phyloP scores from a whole-genome alignment of 495 filamentous ascomycete species.

The Penicillium atrosanguineum region DNA sequence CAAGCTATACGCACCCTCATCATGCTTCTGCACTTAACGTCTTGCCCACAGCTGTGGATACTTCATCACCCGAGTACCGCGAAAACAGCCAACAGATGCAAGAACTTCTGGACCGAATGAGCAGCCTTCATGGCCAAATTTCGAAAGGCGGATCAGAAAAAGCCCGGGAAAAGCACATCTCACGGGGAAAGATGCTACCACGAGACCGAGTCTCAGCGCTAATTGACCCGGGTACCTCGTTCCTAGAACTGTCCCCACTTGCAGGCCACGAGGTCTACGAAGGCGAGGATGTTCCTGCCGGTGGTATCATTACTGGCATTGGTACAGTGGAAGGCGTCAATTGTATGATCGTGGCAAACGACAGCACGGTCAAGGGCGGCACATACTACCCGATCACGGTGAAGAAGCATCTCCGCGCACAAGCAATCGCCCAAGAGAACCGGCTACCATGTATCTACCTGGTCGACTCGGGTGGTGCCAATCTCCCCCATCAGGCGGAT shows the following conservation, averaged over 20 bases:
- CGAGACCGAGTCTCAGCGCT: slow-evolving; percentile 85
- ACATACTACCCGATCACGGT: slow-evolving; percentile 98
- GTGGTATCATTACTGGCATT: slow-evolving; percentile 90
- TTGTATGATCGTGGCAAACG: slow-evolving; percentile 95
- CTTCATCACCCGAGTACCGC: slow-evolving; percentile 70
- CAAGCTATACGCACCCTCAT: slow-evolving; percentile 64
- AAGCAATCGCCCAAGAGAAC: slow-evolving; percentile 89
- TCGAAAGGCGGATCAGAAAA: slow-evolving; percentile 77
- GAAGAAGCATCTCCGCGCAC: slow-evolving; percentile 94
- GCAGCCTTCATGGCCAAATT: slow-evolving; percentile 65
- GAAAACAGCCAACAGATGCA: slow-evolving; percentile 81
- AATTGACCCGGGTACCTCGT: slow-evolving; percentile 84
- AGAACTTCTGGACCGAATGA: slow-evolving; percentile 63
- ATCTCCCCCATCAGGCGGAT: slow-evolving; percentile 92
- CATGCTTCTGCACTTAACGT: slow-evolving; percentile 75
- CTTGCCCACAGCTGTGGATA: slow-evolving; percentile 73
- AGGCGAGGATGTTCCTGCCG: slow-evolving; percentile 80
- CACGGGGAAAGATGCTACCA: slow-evolving; percentile 89
- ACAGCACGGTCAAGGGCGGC: slow-evolving; percentile 98
- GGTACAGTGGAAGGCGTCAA: slow-evolving; percentile 87
- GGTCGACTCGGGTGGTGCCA: slow-evolving; percentile 94
- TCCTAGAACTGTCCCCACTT: slow-evolving; percentile 85
- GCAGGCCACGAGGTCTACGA: slow-evolving; percentile 86
- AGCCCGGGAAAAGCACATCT: slow-evolving; percentile 84
- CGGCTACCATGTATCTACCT: slow-evolving; percentile 87